Base-by-base conservation (phyloP, 139 green algal genomes). In the Chlorella sp. region DNA sequence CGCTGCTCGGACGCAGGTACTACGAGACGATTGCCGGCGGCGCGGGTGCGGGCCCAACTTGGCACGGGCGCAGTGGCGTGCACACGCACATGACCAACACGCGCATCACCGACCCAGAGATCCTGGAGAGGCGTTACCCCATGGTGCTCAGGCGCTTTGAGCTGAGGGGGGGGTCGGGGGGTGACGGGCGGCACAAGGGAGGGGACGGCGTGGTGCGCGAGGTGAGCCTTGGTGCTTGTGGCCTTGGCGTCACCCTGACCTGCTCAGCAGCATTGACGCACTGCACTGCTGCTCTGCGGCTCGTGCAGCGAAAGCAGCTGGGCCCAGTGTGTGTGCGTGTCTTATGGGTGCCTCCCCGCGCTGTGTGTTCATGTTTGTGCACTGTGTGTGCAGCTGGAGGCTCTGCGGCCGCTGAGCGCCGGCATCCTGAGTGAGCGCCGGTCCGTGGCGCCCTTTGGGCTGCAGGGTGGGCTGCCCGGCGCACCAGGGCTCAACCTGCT, bases 31-130 rank as follows among this genome's bases (percentile, higher is more conserved):
- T 99, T 27, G 93, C 88, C 0, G 95, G 95, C 3, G 95, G 95
- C 3, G 87, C 88, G 0, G 95, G 95, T 6, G 95, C 95, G 6
- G 95, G 95, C 0, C 90, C 93, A 0, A 82, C 81, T 24, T 99
- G 92, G 92, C 73, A 93, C 35, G 95, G 95, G 27, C 89, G 88
- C 64, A 89, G 76, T 76, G 95, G 91, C 2, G 92, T 98, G 68
- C 95, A 99, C 80, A 96, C 88, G 0, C 95, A 99, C 90, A 99
- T 99, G 95, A 99, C 95, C 78, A 99, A 99, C 85, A 98, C 95
- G 20, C 87, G 93, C 32, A 97, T 98, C 84, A 98, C 94, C 30
- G 92, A 97, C 76, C 92, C 93, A 1, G 94, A 98, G 75, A 94
- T 97, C 31, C 75, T 98, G 32, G 94, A 98, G 85, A 72, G 90